Evolutionary conservation across 306 rosid genomes (phyloP), one percentile per base, ranked within the genome.

Genomic region (Castanea crenata): DNA sequence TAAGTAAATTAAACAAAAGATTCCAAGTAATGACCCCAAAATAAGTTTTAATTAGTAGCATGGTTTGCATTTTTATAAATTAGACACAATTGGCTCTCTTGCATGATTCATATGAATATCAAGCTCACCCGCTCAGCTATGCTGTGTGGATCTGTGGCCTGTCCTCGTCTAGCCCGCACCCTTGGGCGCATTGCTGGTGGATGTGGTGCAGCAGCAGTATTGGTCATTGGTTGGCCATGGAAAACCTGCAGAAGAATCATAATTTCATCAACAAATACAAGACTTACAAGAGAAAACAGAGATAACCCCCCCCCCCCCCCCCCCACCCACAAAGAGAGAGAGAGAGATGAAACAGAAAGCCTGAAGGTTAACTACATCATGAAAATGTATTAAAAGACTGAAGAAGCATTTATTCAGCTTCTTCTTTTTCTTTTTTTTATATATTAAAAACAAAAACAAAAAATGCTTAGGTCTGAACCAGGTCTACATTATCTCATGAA

Each of bases 141-240:
- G 89, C 99, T 95, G 80, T 95, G 99, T 72, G 99, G 98, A 89
- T 95, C 99, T 16, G 99, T 95, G 74, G 99, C 99, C 81, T 95
- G 99, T 74, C 99, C 99, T 85, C 99, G 88, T 87, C 98, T 88
- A 61, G 99, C 98, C 63, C 99, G 90, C 74, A 95, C 92, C 86
- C 99, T 90, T 16, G 98, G 99, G 58, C 98, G 97, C 99, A 93
- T 92, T 63, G 91, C 79, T 5, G 99, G 98, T 20, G 96, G 98
- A 81, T 91, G 94, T 3, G 96, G 93, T 23, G 93, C 92, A 52
- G 90, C 87, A 78, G 91, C 74, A 29, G 90, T 77, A 74, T 78
- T 86, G 14, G 93, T 77, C 83, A 95, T 90, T 5, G 92, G 94
- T 73, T 89, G 98, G 64, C 97, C 96, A 25, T 90, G 97, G 79